Base-by-base conservation (phyloP, 345 rosid genomes). In the Dipteronia sinensis region DNA sequence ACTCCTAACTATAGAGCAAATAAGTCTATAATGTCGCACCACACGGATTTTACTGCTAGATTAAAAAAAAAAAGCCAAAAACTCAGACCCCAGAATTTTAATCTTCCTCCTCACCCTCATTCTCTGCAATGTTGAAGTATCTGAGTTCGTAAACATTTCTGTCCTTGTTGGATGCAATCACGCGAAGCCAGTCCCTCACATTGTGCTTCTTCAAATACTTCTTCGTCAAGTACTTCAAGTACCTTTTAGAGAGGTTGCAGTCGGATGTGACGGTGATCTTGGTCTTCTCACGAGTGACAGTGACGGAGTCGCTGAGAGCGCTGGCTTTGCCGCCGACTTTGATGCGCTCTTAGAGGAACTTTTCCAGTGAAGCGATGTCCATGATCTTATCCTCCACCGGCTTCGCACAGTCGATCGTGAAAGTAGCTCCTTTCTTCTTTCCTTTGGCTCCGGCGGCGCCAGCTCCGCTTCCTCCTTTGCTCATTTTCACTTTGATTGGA, bases 91-190 rank as follows among this genome's bases (percentile, higher is more conserved):
- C 66, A 70, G 31, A 71, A 9, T 12, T 77, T 86, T 78, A 93
- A 56, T 93, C 98, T 84, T 93, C 98, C 22, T 92, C 98, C 74
- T 94, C 98, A 2, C 85, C 98, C 79, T 94, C 98, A 65, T 94
- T 93, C 85, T 94, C 98, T 2, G 97, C 98, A 78, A 94, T 94
- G 88, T 94, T 91, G 84, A 94, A 94, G 93, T 94, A 94, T 86
- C 98, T 86, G 76, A 94, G 82, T 80, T 94, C 98, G 56, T 94
- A 94, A 66, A 93, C 86, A 27, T 86, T 86, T 59, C 95, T 91
- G 71, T 94, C 98, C 85, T 94, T 90, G 92, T 93, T 91, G 2
- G 97, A 87, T 2, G 98, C 89, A 72, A 94, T 91, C 72, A 91
- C 98, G 0, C 98, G 89, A 58, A 94, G 98, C 98, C 98, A 94